Percentiles rank a stretch among this genome's conserved stretches.
Evolutionary conservation across 441 rosid species (phyloP).

Genomic region (Omphalea diandra): DNA sequence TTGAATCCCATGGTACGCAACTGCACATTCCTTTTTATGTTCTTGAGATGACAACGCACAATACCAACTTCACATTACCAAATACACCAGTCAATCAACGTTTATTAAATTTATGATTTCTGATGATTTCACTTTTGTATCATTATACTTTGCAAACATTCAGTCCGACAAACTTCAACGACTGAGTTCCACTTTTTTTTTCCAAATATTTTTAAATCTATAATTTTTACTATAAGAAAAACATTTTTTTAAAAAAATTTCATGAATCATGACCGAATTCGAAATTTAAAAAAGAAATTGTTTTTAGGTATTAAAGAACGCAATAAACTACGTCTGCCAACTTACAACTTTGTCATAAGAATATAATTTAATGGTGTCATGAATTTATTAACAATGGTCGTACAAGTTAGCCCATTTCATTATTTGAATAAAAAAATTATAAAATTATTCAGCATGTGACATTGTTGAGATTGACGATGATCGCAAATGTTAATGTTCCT

Average conservation of each 20-base stretch:
- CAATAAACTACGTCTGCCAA: background rate
- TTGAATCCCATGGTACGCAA: background rate
- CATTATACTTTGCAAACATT: conserved; percentile 26
- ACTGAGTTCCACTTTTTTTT: background rate
- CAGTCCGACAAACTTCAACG: conserved; percentile 22
- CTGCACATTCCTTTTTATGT: conserved; percentile 4
- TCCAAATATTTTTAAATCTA: too few relatives aligned
- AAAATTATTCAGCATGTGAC: conserved; percentile 1
- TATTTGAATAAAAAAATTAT: too few relatives aligned
- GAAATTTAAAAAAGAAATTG: background rate
- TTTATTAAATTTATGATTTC: background rate
- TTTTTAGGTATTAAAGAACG: background rate
- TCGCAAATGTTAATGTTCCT: background rate
- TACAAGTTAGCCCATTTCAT: conserved; percentile 12
- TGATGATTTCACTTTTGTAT: background rate
- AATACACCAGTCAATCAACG: background rate
- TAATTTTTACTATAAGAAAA: too few relatives aligned
- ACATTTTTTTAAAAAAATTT: too few relatives aligned
- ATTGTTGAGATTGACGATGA: background rate
- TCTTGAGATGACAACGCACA: conserved; percentile 21
- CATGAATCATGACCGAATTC: background rate
- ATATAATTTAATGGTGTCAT: conserved; percentile 3
- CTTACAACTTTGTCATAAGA: background rate
- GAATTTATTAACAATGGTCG: background rate
- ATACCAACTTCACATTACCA: background rate